These are phyloP conservation scores for Leonotis leonurus DNA, from an alignment of 257 asterid species.

Conservation along the genomic window DNA sequence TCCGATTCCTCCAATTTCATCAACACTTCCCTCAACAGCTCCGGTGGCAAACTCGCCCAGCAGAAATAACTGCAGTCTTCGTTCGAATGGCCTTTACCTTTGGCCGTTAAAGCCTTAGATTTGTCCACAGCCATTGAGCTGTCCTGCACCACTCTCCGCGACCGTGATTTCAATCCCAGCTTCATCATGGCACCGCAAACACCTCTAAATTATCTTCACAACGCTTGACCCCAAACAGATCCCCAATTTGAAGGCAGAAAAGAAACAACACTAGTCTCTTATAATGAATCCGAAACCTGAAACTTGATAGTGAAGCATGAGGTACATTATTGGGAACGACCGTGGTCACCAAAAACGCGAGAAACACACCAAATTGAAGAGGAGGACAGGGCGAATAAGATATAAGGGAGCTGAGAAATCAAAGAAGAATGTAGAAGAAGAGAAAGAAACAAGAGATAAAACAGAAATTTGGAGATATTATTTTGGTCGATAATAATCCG, in stretches of 20 bases:
- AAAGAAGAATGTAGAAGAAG: too few species aligned
- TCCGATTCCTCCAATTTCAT: conserved; percentile 58
- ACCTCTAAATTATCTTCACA: conserved; percentile 1
- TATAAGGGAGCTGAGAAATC: background rate
- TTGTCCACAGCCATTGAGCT: conserved; percentile 54
- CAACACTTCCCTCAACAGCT: conserved; percentile 67
- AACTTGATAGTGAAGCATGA: background rate
- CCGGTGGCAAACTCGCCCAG: conserved; percentile 76
- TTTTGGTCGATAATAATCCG: too few species aligned
- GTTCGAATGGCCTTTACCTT: conserved; percentile 2
- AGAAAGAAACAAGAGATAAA: too few species aligned
- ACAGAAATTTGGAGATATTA: too few species aligned
- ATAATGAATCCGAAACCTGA: background rate
- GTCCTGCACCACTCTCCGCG: conserved; percentile 69
- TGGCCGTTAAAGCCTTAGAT: conserved; percentile 14
- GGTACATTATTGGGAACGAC: background rate
- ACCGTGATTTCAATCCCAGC: conserved; percentile 59
- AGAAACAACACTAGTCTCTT: too few species aligned
- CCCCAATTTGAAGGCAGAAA: conserved; percentile 2
- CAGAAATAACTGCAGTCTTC: conserved; percentile 18
- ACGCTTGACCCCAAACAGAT: background rate
- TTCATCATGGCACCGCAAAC: conserved; percentile 41
- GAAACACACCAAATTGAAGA: conserved; percentile 12
- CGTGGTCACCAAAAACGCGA: background rate
- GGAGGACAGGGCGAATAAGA: background rate